Conservation (phyloP, 495 filamentous ascomycete species). For the Penicillium simplicissimum region DNA sequence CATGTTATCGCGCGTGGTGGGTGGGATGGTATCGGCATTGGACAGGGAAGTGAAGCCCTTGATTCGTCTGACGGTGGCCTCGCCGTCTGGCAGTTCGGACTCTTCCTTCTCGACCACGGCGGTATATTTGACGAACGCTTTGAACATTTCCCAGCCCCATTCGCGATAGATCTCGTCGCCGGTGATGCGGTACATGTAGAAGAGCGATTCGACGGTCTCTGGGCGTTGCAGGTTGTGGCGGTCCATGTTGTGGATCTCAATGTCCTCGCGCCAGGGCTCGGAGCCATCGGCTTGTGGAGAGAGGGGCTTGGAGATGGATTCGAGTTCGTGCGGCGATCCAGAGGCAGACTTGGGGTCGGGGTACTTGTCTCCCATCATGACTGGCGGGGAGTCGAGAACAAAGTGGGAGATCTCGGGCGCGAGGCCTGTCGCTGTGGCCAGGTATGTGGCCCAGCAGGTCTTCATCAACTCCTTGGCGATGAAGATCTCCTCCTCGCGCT, state of each 20-base stretch:
- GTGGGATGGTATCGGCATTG: constrained; percentile 70
- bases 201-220: constrained; percentile 90
- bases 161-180: constrained; percentile 86
- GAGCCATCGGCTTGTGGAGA: constrained; percentile 24
- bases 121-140: constrained; percentile 82
- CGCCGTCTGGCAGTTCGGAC: constrained; percentile 9
- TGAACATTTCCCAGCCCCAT: constrained; percentile 99
- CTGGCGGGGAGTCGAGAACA: constrained; percentile 58
- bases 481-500: constrained; percentile 82
- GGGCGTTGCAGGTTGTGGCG: constrained; percentile 93
- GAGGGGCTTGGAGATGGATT: constrained; percentile 37
- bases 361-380: constrained; percentile 45
- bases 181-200: constrained; percentile 99
- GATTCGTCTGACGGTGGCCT: constrained; percentile 26
- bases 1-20: constrained; percentile 74
- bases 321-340: constrained; percentile 32
- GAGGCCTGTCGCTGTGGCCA: constrained; percentile 79
- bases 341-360: constrained; percentile 30
- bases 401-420: constrained; percentile 94
- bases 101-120: constrained; percentile 61
- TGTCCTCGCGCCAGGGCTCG: constrained; percentile 67
- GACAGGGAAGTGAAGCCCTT: constrained; percentile 77
- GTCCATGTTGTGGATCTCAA: constrained; percentile 72
- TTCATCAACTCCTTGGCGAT: constrained; percentile 89
- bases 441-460: constrained; percentile 97